Evolutionary conservation across 1,139 yeast species (phyloP), one percentile per base, ranked within the genome.

Genomic region (Saccharomyces hybrid): DNA sequence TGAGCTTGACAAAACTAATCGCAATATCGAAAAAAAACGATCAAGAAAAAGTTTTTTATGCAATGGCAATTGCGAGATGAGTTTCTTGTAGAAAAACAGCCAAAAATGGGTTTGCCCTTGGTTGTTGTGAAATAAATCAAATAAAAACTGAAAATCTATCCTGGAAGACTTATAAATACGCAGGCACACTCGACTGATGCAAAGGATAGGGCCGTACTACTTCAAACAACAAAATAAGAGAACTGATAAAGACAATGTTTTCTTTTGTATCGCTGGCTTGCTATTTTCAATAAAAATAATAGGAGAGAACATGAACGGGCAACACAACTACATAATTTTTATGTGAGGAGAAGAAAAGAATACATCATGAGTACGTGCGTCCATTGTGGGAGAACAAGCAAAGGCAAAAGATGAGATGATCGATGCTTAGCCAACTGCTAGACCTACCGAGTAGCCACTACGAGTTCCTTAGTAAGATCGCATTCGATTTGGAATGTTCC

Each of bases 21-120:
- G 14, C 30, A 52, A 20, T 13, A 4, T 54, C 55, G 55, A 23
- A 25, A 46, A 46, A 8, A 20, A 11, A 46, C 8, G 20, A 46
- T 26, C 27, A 25, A 46, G 14, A n/a, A 9, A 11, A 31, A 11
- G 34, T 31, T 31, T 31, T 31, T 31, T 31, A 31, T 31, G 34
- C 34, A 31, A 20, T 20, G 13, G 34, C 34, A 9, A 11, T 31
- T 31, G 34, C 34, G 34, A 31, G 34, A 31, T 31, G 34, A 31
- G 34, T 31, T 31, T 11, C 34, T 31, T 31, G 13, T 9, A 31
- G 13, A 31, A 31, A 31, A 31, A 31, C 34, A 31, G 34, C 34
- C 34, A 31, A 31, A 31, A 31, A 31, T 31, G 34, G 13, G 5
- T 9, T 11, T 11, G 34, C 34, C 13, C 14, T 11, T 31, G 34